phyloP scores from a whole-genome alignment of 2,329 filamentous ascomycete species.

The Aspergillus spinulosporus region DNA sequence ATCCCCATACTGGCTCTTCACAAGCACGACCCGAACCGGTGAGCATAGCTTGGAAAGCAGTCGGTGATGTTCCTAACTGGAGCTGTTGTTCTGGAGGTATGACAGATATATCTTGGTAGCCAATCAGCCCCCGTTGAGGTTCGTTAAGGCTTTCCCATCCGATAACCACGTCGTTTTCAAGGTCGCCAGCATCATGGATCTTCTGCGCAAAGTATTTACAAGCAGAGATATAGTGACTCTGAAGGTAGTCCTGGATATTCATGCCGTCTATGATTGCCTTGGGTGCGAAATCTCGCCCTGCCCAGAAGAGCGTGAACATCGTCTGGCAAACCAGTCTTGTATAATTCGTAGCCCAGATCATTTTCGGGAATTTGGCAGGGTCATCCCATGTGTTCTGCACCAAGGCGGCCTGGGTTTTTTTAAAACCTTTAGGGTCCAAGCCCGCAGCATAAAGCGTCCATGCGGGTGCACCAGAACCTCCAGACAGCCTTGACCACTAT shows the following conservation, averaged over 20 bases:
- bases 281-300: constrained; percentile 84
- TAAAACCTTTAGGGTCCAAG: constrained; percentile 81
- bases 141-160: constrained; percentile 98
- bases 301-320: constrained; percentile 94
- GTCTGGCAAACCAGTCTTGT: constrained; percentile 80
- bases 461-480: constrained; percentile 92
- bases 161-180: constrained; percentile 83
- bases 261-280: constrained; percentile 92
- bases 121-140: constrained; percentile 84
- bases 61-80: constrained; percentile 89
- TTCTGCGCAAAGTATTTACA: constrained; percentile 77
- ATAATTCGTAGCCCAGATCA: constrained; percentile 99
- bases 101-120: constrained; percentile 74
- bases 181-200: constrained; percentile 84
- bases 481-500: constrained; percentile 90
- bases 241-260: constrained; percentile 95
- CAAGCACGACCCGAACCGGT: constrained; percentile 88
- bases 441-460: constrained; percentile 97
- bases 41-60: constrained; percentile 89
- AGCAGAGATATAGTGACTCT: constrained; percentile 79
- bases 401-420: constrained; percentile 82
- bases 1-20: constrained; percentile 89
- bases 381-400: constrained; percentile 93
- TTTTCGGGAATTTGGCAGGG: constrained; percentile 86
- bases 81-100: constrained; percentile 86